Evolutionary conservation across 306 rosid genomes (phyloP).

Genomic region (Cucurbita maxima): DNA sequence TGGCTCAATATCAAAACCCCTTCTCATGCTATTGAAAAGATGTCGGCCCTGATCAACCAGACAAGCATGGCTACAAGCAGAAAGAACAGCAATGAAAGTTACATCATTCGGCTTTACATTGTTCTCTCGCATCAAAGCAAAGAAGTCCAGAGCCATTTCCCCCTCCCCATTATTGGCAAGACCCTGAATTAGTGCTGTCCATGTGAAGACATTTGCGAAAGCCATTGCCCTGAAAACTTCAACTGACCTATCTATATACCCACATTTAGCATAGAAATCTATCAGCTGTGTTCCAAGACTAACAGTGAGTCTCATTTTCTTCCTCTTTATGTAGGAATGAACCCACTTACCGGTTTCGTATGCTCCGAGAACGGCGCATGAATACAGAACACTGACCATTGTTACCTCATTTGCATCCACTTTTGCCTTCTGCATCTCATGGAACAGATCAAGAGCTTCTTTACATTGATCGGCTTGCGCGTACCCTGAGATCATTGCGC

Average conservation of each 20-base stretch:
- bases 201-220: slow-evolving; percentile 25
- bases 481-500: slow-evolving; percentile 57
- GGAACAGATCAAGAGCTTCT: slow-evolving; percentile 46
- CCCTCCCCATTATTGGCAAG: slow-evolving; percentile 49
- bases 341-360: slow-evolving; percentile 55
- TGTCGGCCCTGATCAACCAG: slow-evolving; percentile 38
- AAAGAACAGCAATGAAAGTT: slow-evolving; percentile 39
- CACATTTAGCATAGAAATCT: slow-evolving; percentile 53
- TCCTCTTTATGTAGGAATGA: slow-evolving; percentile 34
- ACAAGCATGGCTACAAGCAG: slow-evolving; percentile 47
- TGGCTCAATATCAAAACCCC: slow-evolving; percentile 30
- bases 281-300: slow-evolving; percentile 47
- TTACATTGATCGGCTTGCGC: slow-evolving; percentile 35
- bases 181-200: slow-evolving; percentile 58
- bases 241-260: slow-evolving; percentile 29
- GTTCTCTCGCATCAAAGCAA: slow-evolving; percentile 26
- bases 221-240: slow-evolving; percentile 36
- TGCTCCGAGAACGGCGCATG: slow-evolving; percentile 50
- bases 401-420: slow-evolving; percentile 53
- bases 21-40: slow-evolving; percentile 33
- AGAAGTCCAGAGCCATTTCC: slow-evolving; percentile 32
- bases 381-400: slow-evolving; percentile 48
- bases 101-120: slow-evolving; percentile 34
- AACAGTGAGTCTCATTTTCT: slow-evolving; percentile 45
- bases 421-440: slow-evolving; percentile 34